phyloP scores from a whole-genome alignment of 2,329 filamentous ascomycete species.

The Arthrobotrys sinensis region DNA sequence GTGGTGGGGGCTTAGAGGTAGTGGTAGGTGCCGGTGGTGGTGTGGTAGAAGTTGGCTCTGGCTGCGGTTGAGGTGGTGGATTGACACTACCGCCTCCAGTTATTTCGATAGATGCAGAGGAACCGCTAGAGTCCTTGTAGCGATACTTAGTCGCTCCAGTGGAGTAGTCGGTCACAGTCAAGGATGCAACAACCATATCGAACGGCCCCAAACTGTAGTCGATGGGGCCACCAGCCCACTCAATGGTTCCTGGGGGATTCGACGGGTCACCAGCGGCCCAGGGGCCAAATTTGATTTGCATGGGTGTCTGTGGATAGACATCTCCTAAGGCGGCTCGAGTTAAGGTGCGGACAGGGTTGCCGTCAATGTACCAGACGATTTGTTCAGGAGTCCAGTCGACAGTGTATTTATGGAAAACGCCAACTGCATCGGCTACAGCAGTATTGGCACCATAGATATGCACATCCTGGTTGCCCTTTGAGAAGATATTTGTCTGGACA shows the following conservation, averaged over 20 bases:
- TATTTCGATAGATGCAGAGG: constrained; percentile 85
- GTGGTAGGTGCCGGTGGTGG: constrained; percentile 44
- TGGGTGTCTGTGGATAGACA: constrained; percentile 89
- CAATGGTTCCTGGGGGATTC: constrained; percentile 84
- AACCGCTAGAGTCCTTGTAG: constrained; percentile 83
- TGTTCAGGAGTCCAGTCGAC: constrained; percentile 90
- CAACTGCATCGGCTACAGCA: constrained; percentile 78
- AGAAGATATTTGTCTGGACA: constrained; percentile 96
- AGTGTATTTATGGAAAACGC: constrained; percentile 85
- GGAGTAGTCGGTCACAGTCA: constrained; percentile 90
- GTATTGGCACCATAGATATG: constrained; percentile 92
- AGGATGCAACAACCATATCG: constrained; percentile 83
- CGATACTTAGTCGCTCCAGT: constrained; percentile 83
- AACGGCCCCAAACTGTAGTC: constrained; percentile 88
- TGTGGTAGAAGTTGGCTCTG: constrained; percentile 20
- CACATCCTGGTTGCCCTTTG: constrained; percentile 86
- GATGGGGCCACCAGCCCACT: constrained; percentile 88
- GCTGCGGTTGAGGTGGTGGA: background rate
- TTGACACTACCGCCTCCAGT: constrained; percentile 79
- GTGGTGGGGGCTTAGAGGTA: constrained; percentile 18
- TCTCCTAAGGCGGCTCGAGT: constrained; percentile 70
- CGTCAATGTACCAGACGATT: constrained; percentile 89
- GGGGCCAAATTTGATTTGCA: constrained; percentile 91
- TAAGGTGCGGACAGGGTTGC: constrained; percentile 83
- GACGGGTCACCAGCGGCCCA: constrained; percentile 91